Evolutionary conservation across 352 stramenopile species (phyloP).

Genomic region (Halophytophthora polymorphica): DNA sequence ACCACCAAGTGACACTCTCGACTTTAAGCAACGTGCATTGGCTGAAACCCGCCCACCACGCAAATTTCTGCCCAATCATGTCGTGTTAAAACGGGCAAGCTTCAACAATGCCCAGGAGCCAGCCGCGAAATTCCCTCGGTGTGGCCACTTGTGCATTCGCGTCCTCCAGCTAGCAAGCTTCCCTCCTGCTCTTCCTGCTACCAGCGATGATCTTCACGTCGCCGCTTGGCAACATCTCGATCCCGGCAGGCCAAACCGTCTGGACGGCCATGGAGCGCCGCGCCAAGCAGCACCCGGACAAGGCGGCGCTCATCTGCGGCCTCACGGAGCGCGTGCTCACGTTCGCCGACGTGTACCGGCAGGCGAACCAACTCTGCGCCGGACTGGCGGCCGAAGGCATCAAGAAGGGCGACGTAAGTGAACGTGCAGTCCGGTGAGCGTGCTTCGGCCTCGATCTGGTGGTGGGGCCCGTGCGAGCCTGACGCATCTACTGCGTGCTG

Average conservation of each 20-base stretch:
- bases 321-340: constrained; percentile 26
- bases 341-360: constrained; percentile 18
- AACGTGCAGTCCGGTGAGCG: no score
- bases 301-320: constrained; percentile 28
- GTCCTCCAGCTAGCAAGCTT: constrained; percentile 81
- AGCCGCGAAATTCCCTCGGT: no score
- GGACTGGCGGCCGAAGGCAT: constrained; percentile 26
- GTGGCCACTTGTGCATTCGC: constrained; percentile 79
- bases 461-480: no score
- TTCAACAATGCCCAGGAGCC: no score
- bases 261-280: constrained; percentile 25
- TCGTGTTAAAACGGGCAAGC: no score
- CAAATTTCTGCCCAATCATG: no score
- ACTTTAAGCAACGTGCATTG: no score
- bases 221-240: constrained; percentile 9
- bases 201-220: constrained; percentile 26
- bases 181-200: no score
- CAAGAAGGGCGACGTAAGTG: constrained; percentile 31
- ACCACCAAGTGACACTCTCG: no score
- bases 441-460: no score
- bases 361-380: constrained; percentile 17
- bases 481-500: no score
- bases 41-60: no score
- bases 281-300: constrained; percentile 11
- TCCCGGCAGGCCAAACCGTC: constrained; percentile 21